Evolutionary conservation across 441 rosid genomes (phyloP).

Genomic region (Macaranga tanarius): DNA sequence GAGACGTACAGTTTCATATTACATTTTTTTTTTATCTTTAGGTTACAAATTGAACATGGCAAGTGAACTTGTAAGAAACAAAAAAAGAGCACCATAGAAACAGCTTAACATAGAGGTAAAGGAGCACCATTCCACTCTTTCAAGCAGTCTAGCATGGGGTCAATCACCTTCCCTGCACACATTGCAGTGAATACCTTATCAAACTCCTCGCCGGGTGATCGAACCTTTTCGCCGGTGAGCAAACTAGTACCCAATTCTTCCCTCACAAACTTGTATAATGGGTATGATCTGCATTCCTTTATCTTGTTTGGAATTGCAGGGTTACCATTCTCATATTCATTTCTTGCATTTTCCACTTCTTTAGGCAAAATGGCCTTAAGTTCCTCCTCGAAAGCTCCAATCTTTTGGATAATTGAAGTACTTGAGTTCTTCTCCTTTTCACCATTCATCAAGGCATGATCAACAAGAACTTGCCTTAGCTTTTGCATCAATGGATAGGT

Average conservation of each 20-base stretch:
- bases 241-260: conserved; percentile 48
- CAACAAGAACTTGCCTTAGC: conserved; percentile 61
- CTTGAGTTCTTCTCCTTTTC: conserved; percentile 43
- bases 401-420: conserved; percentile 54
- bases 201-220: conserved; percentile 66
- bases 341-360: conserved; percentile 55
- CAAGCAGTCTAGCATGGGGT: conserved; percentile 59
- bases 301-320: conserved; percentile 46
- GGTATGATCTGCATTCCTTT: conserved; percentile 66
- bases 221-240: conserved; percentile 52
- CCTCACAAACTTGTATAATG: conserved; percentile 61
- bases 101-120: conserved; percentile 52
- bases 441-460: conserved; percentile 47
- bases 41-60: background rate
- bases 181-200: conserved; percentile 64
- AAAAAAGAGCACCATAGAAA: background rate
- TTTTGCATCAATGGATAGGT: conserved; percentile 62
- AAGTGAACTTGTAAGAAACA: background rate
- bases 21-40: background rate
- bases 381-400: conserved; percentile 54
- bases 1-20: conserved; percentile 2
- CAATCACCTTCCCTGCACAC: conserved; percentile 58
- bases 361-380: conserved; percentile 44
- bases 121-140: conserved; percentile 70
- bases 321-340: conserved; percentile 43